These are phyloP conservation scores for Metschnikowia borealis DNA, from an alignment of 805 yeast genomes.

Conservation along the genomic window DNA sequence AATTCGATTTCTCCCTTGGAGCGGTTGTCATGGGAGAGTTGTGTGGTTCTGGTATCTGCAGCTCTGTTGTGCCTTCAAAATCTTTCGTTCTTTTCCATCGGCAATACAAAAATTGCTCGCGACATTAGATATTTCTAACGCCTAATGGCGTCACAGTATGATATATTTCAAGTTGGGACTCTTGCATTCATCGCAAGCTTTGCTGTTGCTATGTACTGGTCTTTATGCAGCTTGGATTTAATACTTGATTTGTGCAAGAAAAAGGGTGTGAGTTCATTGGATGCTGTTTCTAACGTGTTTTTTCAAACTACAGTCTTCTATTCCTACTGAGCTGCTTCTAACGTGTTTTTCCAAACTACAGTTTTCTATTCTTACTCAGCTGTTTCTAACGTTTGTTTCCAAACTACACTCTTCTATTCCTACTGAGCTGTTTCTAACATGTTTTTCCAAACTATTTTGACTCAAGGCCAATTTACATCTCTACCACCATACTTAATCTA, in stretches of 20 bases:
- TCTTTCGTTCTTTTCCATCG: conserved; percentile 77
- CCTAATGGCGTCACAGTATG: conserved; percentile 84
- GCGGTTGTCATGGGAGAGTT: conserved; percentile 15
- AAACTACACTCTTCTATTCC: no score
- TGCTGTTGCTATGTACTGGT: conserved; percentile 83
- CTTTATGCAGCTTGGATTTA: conserved; percentile 41
- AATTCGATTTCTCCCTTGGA: conserved; percentile 6
- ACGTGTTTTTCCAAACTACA: no score
- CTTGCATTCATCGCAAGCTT: conserved; percentile 82
- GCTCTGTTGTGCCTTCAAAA: conserved; percentile 60
- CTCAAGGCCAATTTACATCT: no score
- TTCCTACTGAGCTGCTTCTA: no score
- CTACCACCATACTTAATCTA: no score
- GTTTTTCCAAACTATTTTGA: no score
- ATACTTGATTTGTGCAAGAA: conserved; percentile 3
- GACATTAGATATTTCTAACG: conserved; percentile 83
- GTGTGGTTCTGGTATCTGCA: conserved; percentile 24
- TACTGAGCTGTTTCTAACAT: no score
- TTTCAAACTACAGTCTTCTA: no score
- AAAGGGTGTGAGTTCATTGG: not conserved
- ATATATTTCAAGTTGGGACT: conserved; percentile 66
- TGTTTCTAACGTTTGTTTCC: no score
- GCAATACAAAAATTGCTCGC: conserved; percentile 91
- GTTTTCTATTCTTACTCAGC: no score
- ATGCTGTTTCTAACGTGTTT: no score